These are phyloP conservation scores for Diplogelasinospora grovesii DNA, from an alignment of 495 filamentous ascomycete species.

Conservation along the genomic window DNA sequence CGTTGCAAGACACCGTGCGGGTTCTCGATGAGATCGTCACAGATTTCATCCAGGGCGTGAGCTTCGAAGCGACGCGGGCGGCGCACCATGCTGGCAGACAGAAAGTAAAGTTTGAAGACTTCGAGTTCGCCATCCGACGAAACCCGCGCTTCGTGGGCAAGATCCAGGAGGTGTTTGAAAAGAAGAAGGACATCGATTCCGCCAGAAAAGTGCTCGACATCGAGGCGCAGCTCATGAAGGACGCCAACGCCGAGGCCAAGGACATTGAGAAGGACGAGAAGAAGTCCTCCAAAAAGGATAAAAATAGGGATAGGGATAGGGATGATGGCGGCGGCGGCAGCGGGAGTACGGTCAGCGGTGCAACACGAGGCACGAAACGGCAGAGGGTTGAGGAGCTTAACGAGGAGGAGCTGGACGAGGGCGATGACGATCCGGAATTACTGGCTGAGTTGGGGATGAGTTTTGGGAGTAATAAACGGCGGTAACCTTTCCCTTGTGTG, in stretches of 20 bases:
- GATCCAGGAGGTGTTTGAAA: constrained; percentile 77
- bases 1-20: constrained; percentile 74
- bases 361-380: constrained; percentile 6
- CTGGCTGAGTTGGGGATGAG: too few species aligned
- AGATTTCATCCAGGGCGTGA: constrained; percentile 82
- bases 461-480: too few species aligned
- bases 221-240: constrained; percentile 37
- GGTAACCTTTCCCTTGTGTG: too few species aligned
- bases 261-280: constrained; percentile 8
- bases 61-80: constrained; percentile 76
- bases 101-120: constrained; percentile 97
- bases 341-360: background rate
- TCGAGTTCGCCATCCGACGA: constrained; percentile 82
- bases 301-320: background rate
- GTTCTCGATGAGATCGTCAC: constrained; percentile 92
- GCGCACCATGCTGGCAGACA: constrained; percentile 78
- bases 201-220: constrained; percentile 60
- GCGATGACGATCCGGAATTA: constrained; percentile 29
- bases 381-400: constrained; percentile 20
- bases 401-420: constrained; percentile 34
- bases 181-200: constrained; percentile 71
- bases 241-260: constrained; percentile 36
- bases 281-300: too few species aligned
- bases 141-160: constrained; percentile 82
- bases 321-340: constrained; percentile 3